Conservation (phyloP, 2,329 filamentous ascomycete species). For the Chrysoporthe cubensis region DNA sequence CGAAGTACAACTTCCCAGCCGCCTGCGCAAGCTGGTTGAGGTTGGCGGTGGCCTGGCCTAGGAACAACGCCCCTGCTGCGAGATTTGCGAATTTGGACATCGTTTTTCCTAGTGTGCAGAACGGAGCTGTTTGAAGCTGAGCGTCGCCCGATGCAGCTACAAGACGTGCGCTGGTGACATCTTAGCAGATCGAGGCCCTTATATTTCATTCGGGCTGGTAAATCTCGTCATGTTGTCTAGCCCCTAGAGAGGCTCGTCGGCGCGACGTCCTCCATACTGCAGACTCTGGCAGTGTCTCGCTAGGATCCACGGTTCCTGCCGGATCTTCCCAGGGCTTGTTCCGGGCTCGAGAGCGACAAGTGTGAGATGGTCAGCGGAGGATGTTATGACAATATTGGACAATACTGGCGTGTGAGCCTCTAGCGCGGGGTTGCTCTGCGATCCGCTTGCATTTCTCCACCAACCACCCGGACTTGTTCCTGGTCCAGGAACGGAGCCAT, state of each 20-base stretch:
- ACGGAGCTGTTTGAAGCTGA: not conserved
- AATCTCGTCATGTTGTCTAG: not conserved
- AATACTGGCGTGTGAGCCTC: not conserved
- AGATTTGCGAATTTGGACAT: slow-evolving; percentile 13
- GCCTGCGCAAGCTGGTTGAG: slow-evolving; percentile 28
- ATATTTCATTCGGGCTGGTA: not conserved
- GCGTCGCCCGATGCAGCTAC: not conserved
- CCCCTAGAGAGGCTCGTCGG: not conserved
- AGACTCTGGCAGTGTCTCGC: not conserved
- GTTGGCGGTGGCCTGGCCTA: slow-evolving; percentile 19
- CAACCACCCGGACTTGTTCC: slow-evolving; percentile 18
- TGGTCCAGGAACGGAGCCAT: slow-evolving; percentile 18
- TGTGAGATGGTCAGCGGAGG: not conserved
- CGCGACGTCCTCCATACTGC: slow-evolving; percentile 7
- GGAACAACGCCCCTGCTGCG: slow-evolving; percentile 8
- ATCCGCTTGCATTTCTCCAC: slow-evolving; percentile 23
- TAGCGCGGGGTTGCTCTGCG: not conserved
- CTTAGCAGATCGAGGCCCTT: not conserved
- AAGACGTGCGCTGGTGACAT: not conserved
- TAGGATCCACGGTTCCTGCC: not conserved
- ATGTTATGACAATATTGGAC: not conserved
- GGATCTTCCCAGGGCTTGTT: not conserved
- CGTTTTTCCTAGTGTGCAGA: not conserved
- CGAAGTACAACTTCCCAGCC: slow-evolving; percentile 55
- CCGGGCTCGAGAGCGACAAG: not conserved